Base-by-base conservation (phyloP, 2,329 filamentous ascomycete genomes). In the Colletotrichum paranaense region DNA sequence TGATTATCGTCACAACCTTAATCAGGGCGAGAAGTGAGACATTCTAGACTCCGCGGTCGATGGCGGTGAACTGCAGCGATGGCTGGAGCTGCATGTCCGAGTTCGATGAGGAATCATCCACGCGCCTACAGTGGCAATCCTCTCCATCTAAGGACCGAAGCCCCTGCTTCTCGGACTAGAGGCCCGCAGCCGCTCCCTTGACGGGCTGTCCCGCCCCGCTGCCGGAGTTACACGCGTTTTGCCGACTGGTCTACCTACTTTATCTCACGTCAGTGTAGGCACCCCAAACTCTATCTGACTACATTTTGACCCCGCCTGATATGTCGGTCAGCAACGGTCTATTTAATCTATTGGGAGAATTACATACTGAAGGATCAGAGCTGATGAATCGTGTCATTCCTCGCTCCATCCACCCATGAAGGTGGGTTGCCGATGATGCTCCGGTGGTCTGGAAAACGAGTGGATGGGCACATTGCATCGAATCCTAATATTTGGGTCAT, bases 131-230 rank as follows among this genome's bases (percentile, higher is more conserved):
- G 38, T 32, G 52, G 52, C 24, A 24, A 46, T 3, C 30, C 28
- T 4, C 16, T 30, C 5, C 19, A 22, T 35, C 26, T 28, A n/a
- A 22, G 26, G 19, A 49, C 6, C 8, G 14, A 11, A 46, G 2
- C 32, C 62, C 5, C 16, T 32, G 62, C 16, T 52, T 42, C 35
- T 49, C 46, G 55, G 24, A 42, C 38, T 30, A 5, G 46, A 6
- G 8, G 22, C 24, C 16, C 24, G 52, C 62, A 35, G 62, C 32
- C 52, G 62, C 52, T 65, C 28, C 62, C 62, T 65, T 46, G 24
- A 22, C 62, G 62, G 62, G 8, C 52, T 52, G 35, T 65, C 52
- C 62, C 62, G 62, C 32, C n/a, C 62, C 19, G 11, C 62, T 55
- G 52, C 11, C 35, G 24, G 60, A 52, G 16, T 12, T 5, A 6